These are phyloP conservation scores for Mortierella sp. DNA, from an alignment of 371 early-diverging fungal species.

Conservation along the genomic window DNA sequence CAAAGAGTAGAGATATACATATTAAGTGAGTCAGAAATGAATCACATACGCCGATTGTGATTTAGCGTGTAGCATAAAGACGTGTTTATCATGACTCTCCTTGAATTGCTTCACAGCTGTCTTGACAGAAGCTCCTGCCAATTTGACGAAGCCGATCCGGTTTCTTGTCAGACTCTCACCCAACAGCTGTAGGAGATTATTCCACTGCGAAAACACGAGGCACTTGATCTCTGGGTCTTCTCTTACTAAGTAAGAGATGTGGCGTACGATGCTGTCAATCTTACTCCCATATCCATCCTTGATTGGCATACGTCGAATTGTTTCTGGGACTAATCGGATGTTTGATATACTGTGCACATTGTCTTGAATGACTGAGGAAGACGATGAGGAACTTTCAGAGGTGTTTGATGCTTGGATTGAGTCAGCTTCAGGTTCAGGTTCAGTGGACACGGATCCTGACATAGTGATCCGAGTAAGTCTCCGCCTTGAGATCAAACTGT, in stretches of 20 bases:
- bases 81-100: constrained; percentile 57
- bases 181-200: constrained; percentile 67
- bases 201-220: constrained; percentile 81
- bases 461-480: constrained; percentile 23
- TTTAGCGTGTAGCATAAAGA: constrained; percentile 65
- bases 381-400: not conserved
- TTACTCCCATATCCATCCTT: constrained; percentile 60
- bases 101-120: constrained; percentile 57
- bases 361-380: not conserved
- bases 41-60: constrained; percentile 62
- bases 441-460: constrained; percentile 1
- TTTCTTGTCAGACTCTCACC: constrained; percentile 63
- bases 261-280: constrained; percentile 73
- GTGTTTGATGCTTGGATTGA: not conserved
- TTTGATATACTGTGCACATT: not conserved
- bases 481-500: constrained; percentile 16
- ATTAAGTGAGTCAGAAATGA: not conserved
- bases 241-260: constrained; percentile 64
- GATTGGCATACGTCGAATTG: constrained; percentile 21
- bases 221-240: constrained; percentile 64
- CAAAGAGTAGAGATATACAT: too few relatives aligned
- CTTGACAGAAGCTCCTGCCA: constrained; percentile 27
- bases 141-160: constrained; percentile 62
- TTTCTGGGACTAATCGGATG: constrained; percentile 34
- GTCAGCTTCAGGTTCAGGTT: not conserved